Evolutionary conservation across 495 filamentous ascomycete species (phyloP).

Genomic region (Penicillium waksmanii): DNA sequence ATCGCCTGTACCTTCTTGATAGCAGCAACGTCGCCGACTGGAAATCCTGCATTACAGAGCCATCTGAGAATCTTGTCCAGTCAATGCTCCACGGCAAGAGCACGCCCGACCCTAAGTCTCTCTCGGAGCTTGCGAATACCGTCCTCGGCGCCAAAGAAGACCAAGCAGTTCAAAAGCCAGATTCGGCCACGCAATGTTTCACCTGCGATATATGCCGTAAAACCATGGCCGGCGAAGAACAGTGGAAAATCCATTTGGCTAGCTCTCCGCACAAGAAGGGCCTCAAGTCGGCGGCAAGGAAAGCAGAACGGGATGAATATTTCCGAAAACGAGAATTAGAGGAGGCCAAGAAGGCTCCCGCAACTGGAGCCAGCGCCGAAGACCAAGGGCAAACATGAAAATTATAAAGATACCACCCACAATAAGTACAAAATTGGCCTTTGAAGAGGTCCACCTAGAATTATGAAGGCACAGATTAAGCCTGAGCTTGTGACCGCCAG

Average conservation of each 20-base stretch:
- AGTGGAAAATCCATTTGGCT: constrained; percentile 77
- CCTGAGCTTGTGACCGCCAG: constrained; percentile 57
- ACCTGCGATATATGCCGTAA: constrained; percentile 75
- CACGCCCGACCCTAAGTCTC: constrained; percentile 61
- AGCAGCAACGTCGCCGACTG: constrained; percentile 65
- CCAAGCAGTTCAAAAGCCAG: constrained; percentile 46
- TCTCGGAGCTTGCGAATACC: constrained; percentile 62
- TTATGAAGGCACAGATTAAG: background rate
- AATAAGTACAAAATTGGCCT: background rate
- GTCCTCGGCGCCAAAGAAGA: constrained; percentile 57
- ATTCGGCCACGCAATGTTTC: constrained; percentile 40
- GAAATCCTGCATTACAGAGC: constrained; percentile 59
- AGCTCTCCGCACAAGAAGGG: constrained; percentile 63
- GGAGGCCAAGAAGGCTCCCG: constrained; percentile 14
- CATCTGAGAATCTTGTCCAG: constrained; percentile 62
- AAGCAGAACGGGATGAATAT: constrained; percentile 37
- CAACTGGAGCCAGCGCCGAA: constrained; percentile 5
- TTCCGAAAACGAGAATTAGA: constrained; percentile 27
- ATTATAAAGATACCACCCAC: background rate
- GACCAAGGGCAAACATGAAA: background rate
- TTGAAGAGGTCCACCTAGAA: background rate
- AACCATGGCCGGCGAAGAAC: constrained; percentile 66
- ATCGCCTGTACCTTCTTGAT: constrained; percentile 74
- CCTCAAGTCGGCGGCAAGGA: constrained; percentile 38
- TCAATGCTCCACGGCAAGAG: constrained; percentile 58